phyloP scores from a whole-genome alignment of 306 rosid genomes.

The Pachyrhizus erosus region DNA sequence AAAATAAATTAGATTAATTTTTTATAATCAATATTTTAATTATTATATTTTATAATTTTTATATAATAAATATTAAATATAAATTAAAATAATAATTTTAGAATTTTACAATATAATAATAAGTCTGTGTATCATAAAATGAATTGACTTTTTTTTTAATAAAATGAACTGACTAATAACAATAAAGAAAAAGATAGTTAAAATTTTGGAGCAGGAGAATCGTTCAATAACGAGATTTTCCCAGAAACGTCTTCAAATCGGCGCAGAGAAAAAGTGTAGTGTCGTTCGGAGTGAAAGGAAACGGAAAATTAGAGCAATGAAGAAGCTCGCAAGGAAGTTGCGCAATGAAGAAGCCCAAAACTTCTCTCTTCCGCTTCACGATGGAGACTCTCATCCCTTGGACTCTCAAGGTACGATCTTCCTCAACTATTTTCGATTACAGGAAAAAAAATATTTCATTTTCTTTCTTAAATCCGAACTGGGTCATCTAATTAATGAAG shows the following conservation, averaged over 20 bases:
- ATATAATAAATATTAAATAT: no score
- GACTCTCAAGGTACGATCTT: slow-evolving; percentile 66
- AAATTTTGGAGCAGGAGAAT: not conserved
- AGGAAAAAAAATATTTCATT: not conserved
- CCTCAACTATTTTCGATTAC: not conserved
- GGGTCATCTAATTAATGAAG: slow-evolving; percentile 19
- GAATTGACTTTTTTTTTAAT: no score
- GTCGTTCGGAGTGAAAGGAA: not conserved
- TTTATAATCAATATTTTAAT: no score
- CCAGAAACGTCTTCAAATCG: not conserved
- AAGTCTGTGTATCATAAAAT: no score
- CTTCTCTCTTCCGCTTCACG: slow-evolving; percentile 73
- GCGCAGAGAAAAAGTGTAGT: not conserved
- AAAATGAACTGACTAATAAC: not conserved
- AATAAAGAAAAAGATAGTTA: not conserved
- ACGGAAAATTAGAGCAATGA: slow-evolving; percentile 50
- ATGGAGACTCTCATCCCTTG: slow-evolving; percentile 68
- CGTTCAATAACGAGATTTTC: not conserved
- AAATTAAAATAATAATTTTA: no score
- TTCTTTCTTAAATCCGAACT: not conserved
- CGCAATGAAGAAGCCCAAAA: slow-evolving; percentile 50
- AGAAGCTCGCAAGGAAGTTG: slow-evolving; percentile 64
- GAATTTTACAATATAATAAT: no score
- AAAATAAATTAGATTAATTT: no score
- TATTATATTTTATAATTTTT: no score